These are phyloP conservation scores for Calocybe gangraenosa DNA, from an alignment of 768 basidiomycete species.

Conservation along the genomic window DNA sequence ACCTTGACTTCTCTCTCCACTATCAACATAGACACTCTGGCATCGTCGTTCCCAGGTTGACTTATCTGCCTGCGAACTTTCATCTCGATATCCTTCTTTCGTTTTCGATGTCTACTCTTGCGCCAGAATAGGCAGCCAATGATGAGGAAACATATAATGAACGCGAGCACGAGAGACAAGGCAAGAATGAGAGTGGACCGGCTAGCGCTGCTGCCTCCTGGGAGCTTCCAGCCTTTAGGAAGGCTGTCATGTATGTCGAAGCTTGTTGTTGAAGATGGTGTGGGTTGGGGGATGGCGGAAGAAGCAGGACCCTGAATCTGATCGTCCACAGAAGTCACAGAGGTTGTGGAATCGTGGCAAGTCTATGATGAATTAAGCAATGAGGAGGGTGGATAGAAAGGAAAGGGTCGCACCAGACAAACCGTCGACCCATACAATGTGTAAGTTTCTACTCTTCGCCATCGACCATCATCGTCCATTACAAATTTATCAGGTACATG, in stretches of 20 bases:
- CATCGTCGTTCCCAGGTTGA: slow-evolving; percentile 21
- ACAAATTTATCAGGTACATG: slow-evolving; percentile 54
- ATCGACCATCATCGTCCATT: slow-evolving; percentile 48
- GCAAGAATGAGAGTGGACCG: slow-evolving; percentile 49
- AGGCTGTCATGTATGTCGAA: slow-evolving; percentile 34
- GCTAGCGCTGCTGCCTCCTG: slow-evolving; percentile 12
- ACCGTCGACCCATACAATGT: slow-evolving; percentile 71
- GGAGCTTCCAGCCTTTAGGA: slow-evolving; percentile 50
- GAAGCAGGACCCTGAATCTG: slow-evolving; percentile 23
- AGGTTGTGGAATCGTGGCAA: slow-evolving; percentile 23
- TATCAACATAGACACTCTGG: slow-evolving; percentile 22
- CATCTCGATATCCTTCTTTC: slow-evolving; percentile 50
- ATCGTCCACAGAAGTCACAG: slow-evolving; percentile 27
- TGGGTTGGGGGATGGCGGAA: slow-evolving; percentile 14
- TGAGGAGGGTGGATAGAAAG: background rate
- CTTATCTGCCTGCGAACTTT: slow-evolving; percentile 26
- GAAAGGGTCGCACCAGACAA: slow-evolving; percentile 41
- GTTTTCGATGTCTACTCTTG: slow-evolving; percentile 30
- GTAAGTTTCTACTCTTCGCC: slow-evolving; percentile 53
- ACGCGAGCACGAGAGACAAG: slow-evolving; percentile 60
- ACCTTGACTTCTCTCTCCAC: slow-evolving; percentile 41
- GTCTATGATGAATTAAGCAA: slow-evolving; percentile 11
- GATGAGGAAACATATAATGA: slow-evolving; percentile 58
- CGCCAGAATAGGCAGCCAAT: slow-evolving; percentile 60
- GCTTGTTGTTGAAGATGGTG: slow-evolving; percentile 18